Evolutionary conservation across 768 basidiomycete species (phyloP).

Genomic region (Boletellus sp.): DNA sequence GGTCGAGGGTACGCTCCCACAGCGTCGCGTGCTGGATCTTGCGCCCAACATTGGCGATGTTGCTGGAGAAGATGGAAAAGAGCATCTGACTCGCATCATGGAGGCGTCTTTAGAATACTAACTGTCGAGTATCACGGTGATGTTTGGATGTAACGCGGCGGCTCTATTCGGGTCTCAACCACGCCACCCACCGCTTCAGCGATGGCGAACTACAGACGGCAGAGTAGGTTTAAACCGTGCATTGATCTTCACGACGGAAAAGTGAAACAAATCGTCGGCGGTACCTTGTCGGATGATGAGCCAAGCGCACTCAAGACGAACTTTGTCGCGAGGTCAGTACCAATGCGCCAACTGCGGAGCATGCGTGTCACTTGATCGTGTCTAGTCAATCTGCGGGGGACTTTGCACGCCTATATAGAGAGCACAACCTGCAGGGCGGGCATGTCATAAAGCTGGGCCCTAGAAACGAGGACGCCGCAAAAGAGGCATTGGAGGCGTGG

Average conservation of each 20-base stretch:
- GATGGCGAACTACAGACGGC: conserved; percentile 23
- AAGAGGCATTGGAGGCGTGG: conserved; percentile 80
- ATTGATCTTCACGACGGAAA: conserved; percentile 95
- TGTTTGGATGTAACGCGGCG: conserved; percentile 8
- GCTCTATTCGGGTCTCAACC: neutral
- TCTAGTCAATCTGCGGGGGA: conserved; percentile 70
- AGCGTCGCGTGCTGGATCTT: conserved; percentile 86
- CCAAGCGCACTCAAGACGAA: conserved; percentile 74
- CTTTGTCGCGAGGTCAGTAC: conserved; percentile 74
- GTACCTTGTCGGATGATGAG: conserved; percentile 72
- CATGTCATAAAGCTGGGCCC: conserved; percentile 96
- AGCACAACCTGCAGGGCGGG: conserved; percentile 70
- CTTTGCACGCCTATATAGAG: conserved; percentile 76
- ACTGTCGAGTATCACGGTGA: conserved; percentile 4
- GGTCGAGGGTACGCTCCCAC: conserved; percentile 90
- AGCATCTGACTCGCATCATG: conserved; percentile 79
- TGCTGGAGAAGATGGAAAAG: conserved; percentile 75
- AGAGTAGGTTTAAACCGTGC: conserved; percentile 79
- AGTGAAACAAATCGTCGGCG: conserved; percentile 98
- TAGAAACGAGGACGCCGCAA: conserved; percentile 86
- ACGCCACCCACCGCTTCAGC: neutral
- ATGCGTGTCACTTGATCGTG: conserved; percentile 6
- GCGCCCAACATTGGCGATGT: conserved; percentile 88
- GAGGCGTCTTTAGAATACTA: conserved; percentile 77
- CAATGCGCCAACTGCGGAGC: neutral